Evolutionary conservation across 805 yeast species (phyloP), one percentile per base, ranked within the genome.

Genomic region (Suhomyces canberraensis): DNA sequence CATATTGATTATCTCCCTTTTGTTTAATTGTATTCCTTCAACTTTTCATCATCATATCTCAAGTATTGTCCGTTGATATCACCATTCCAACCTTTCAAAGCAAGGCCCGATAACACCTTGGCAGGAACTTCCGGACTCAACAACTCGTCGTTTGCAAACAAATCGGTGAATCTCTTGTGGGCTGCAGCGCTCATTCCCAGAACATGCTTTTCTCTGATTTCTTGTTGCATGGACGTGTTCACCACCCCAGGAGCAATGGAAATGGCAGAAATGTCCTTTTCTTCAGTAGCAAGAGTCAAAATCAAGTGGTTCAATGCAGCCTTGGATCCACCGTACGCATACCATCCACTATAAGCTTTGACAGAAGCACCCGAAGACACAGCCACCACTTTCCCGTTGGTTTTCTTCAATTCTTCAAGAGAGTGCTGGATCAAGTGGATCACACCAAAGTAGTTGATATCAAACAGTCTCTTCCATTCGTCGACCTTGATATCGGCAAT

Each of bases 231-330:
- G 15, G 67, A 68, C 1, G 98, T 91, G 54, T 87, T 87, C 2
- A 93, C 97, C 1, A 88, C 95, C 3, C 98, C 98, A 0, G 98
- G 98, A 0, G 96, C 96, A 16, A 93, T 72, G 0, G 96, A 70
- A 8, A 89, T 63, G 3, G 83, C 67, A 24, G 64, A 59, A n/a
- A 88, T 61, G 3, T 48, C 54, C 0, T 64, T 69, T 54, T 84
- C 89, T 51, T 89, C 96, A 4, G 63, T 66, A 1, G 86, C 82
- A 11, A 91, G 56, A 11, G 85, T 77, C 31, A 64, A 53, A 5
- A 86, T 79, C 35, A 88, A 73, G 50, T 82, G 89, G 58, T 91
- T 89, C 34, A 91, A 55, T 0, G 97, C 96, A 0, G 97, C 96
- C 58, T 91, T 91, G 5, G 96, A 81, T 4, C 90, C 66, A 1